Base-by-base conservation (phyloP, 169 alveolate genomes). In the Prorocentrum cordatum region DNA sequence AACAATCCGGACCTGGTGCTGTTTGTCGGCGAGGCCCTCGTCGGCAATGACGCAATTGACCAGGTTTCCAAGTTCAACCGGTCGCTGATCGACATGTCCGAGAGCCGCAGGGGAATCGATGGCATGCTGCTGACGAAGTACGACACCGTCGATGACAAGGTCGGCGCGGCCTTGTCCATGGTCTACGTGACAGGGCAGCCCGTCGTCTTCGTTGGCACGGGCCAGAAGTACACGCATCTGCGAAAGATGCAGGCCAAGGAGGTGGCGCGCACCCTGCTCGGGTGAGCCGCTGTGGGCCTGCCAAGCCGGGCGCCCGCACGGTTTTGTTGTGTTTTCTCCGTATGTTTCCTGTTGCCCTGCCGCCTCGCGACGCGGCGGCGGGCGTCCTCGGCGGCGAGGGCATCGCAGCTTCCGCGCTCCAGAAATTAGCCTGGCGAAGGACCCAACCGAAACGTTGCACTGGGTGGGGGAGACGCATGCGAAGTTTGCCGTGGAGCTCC, bases 11-110 rank as follows among this genome's bases (percentile, higher is more conserved):
- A 98, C 95, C 93, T 97, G 42, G 97, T 98, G 38, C 92, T 98
- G 32, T 98, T 99, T 91, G 99, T 98, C 27, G 92, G 99, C n/a
- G 99, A 99, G 92, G 99, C 99, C 32, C 95, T 99, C 33, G 99
- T 98, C 27, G 99, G 99, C 29, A 98, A 99, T 92, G 99, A 99
- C 93, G 99, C 99, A 20, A 99, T 98, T 10, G 99, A 99, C 94
- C 99, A 99, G 94, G 89, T 80, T 16, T 38, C 79, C 35, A 97
- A 97, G 93, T 99, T 99, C 94, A 97, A 99, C 93, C 95, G 96
- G 75, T 96, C 98, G 31, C 95, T 98, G 61, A 92, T 92, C 94
- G 96, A 85, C 70, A 39, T 71, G 22, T 45, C 93, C 29, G 86
- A 72, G 45, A 92, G 88, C 61, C 93, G 92, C 50, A 89, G 89